Conservation (phyloP, 2,329 filamentous ascomycete genomes). For the Falciphora oryzae region DNA sequence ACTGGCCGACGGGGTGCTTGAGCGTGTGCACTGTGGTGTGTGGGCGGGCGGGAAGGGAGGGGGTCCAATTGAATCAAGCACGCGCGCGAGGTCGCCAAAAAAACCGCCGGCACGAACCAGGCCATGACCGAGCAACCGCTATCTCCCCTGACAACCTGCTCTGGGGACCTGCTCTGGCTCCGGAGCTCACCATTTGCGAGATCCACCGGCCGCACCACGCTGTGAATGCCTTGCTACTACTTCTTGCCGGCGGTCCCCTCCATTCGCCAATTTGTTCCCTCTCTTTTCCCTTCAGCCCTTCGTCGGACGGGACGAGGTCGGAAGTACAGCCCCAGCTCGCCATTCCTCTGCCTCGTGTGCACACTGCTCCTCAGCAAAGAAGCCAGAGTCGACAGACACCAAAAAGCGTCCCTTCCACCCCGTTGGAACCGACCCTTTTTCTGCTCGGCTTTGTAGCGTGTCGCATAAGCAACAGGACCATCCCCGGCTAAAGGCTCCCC, state of each 20-base stretch:
- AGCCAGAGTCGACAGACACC: background rate
- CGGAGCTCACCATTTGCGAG: background rate
- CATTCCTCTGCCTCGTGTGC: background rate
- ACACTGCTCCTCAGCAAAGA: no score
- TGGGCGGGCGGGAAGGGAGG: no score
- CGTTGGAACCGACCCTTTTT: background rate
- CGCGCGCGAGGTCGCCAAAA: background rate
- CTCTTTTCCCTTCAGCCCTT: conserved; percentile 8
- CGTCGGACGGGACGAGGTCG: conserved; percentile 11
- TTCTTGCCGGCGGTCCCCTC: conserved; percentile 10
- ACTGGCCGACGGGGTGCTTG: background rate
- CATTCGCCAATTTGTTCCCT: conserved; percentile 1
- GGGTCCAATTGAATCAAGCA: background rate
- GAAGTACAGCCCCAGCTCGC: background rate
- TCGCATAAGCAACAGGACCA: background rate
- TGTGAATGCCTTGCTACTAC: conserved; percentile 4
- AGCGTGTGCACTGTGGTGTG: background rate
- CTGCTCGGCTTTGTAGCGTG: background rate
- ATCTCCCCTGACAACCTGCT: conserved; percentile 16
- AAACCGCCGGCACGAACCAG: conserved; percentile 1
- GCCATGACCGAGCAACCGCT: conserved; percentile 8
- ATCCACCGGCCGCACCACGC: conserved; percentile 3
- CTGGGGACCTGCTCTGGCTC: no score
- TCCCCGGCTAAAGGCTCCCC: background rate
- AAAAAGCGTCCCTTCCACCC: no score